Base-by-base conservation (phyloP, 257 asterid genomes). In the Oldenlandia corymbosa region DNA sequence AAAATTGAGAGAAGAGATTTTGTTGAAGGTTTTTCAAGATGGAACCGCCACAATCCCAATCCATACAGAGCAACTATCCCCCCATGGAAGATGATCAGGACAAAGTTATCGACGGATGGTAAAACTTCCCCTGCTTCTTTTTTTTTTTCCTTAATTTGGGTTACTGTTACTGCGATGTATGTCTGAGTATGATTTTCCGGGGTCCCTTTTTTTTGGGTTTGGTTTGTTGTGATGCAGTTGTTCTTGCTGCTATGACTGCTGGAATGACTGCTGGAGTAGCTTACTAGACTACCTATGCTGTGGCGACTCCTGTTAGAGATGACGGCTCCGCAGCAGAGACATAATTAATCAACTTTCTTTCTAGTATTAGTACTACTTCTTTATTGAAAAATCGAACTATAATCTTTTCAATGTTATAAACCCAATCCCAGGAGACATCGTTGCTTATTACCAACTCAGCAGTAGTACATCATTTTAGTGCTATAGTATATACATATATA, bases 11-110 rank as follows among this genome's bases (percentile, higher is more conserved):
- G n/a, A n/a, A n/a, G n/a, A n/a, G n/a, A n/a, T n/a, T 17, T 9
- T 13, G 43, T 34, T 34, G 28, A 2, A 28, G 20, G n/a, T n/a
- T n/a, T 28, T 58, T 5, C 21, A 47, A 59, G 66, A 82, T 82
- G 95, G 88, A 87, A 62, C 79, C 95, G 5, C 91, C 95, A 6
- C 74, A 79, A 62, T 78, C 49, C 70, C 89, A 84, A 67, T 37
- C 84, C 21, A 71, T 84, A n/a, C 80, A 87, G 6, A 52, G 30
- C 72, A 69, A 62, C 58, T 49, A 66, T 58, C 89, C 90, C 36
- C 82, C 83, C 0, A 60, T 34, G 53, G 78, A 77, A n/a, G 91
- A 87, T 47, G 86, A 68, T 17, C 75, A 79, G 37, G 95, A 87
- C 34, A 73, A 79, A 77, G 76, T 54, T 26, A 54, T 84, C 50